These are phyloP conservation scores for Paramecium primaurelia DNA, from an alignment of 73 alveolate genomes.

Conservation along the genomic window DNA sequence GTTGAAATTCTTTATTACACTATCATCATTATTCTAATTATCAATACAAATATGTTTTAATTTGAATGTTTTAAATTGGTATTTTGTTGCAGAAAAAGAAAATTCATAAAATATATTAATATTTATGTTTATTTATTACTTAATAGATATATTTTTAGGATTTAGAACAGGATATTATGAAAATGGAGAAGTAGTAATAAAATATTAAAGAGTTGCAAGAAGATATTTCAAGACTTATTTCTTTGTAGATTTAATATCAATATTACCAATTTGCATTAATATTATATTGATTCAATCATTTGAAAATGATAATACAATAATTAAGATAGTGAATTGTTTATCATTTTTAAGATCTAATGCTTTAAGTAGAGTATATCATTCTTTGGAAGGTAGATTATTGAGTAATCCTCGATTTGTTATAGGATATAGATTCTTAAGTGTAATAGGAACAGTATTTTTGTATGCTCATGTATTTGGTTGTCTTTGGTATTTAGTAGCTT, in stretches of 20 bases:
- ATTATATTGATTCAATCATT: neutral
- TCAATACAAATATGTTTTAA: constrained; percentile 5
- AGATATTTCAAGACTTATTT: neutral
- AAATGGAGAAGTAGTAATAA: constrained; percentile 22
- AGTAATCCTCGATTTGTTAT: constrained; percentile 2
- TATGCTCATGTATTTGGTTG: constrained; percentile 47
- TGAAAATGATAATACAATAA: neutral
- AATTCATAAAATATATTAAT: neutral
- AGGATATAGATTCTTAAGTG: constrained; percentile 25
- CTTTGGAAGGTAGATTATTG: constrained; percentile 48
- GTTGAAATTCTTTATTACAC: neutral
- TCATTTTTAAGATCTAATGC: constrained; percentile 23
- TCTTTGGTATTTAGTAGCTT: constrained; percentile 14
- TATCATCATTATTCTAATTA: neutral
- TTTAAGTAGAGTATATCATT: neutral
- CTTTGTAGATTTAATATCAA: neutral
- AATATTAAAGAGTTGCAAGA: neutral
- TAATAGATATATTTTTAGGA: neutral
- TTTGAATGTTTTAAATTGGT: constrained; percentile 33
- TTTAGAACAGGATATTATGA: constrained; percentile 31
- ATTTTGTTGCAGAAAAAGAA: neutral
- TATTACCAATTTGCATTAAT: neutral
- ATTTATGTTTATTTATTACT: neutral
- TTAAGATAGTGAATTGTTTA: constrained; percentile 33
- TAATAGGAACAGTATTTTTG: neutral